Conservation (phyloP, 345 rosid species). For the Xanthoceras sorbifolium region DNA sequence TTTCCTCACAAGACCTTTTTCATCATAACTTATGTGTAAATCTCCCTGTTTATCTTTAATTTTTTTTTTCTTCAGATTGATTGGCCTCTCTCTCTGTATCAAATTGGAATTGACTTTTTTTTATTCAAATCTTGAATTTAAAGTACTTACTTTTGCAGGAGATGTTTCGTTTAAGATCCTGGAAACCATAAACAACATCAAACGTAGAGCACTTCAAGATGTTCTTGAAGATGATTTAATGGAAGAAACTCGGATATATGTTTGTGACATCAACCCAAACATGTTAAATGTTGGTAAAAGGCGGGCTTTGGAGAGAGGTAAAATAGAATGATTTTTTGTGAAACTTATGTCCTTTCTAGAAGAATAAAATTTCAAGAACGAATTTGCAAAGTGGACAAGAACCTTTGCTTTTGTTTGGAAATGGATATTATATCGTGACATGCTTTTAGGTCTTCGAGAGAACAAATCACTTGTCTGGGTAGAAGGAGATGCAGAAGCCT, state of each 20-base stretch:
- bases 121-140: conserved; percentile 4
- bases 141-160: conserved; percentile 52
- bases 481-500: conserved; percentile 90
- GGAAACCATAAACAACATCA: conserved; percentile 58
- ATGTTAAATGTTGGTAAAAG: conserved; percentile 87
- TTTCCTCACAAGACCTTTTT: no score
- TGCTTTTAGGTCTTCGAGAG: conserved; percentile 42
- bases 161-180: conserved; percentile 90
- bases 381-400: background rate
- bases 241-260: conserved; percentile 79
- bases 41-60: no score
- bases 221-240: conserved; percentile 51
- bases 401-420: background rate
- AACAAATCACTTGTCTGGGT: conserved; percentile 80
- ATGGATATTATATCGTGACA: conserved; percentile 1
- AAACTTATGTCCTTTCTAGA: background rate
- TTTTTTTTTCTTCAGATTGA: background rate
- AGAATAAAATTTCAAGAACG: background rate
- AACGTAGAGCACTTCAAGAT: conserved; percentile 60
- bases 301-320: conserved; percentile 85
- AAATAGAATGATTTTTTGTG: conserved; percentile 1
- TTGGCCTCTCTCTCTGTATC: background rate
- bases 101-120: background rate
- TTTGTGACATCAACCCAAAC: conserved; percentile 92
- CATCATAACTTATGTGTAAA: no score